Evolutionary conservation across 1,139 yeast genomes (phyloP), one percentile per base, ranked within the genome.

Genomic region (Citeromyces hawaiiensis): DNA sequence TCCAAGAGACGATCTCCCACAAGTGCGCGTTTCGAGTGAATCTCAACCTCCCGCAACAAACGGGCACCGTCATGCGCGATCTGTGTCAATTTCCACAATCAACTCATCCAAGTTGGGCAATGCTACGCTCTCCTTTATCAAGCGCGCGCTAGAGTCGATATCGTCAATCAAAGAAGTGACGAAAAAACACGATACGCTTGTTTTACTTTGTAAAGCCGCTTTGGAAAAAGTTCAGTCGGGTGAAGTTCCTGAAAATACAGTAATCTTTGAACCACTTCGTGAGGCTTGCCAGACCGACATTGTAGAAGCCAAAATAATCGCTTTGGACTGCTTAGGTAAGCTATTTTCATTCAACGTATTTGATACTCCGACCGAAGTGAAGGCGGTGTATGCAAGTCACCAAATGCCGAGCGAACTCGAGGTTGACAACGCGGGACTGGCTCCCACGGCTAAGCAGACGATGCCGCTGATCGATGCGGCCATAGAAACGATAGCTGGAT

Each of bases 401-500:
- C 15, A 13, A 3, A 30, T 30, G 34, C 34, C 34, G 8, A 49
- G 56, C 2, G 54, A 54, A 21, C 61, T 65, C 36, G 68, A 72
- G 11, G 65, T 73, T 0, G 46, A 39, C n/a, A 38, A 40, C 11
- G 37, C 45, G 10, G 40, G 40, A 7, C 15, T 15, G 27, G 30
- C 16, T 14, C 29, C 27, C n/a, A 14, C 17, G 13, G 39, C 40
- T n/a, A 46, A 70, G 13, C 74, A 74, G 16, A 67, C 68, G 39
- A 68, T 76, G 18, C 70, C 72, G 19, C 56, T 87, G 44, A 76
- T 94, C 30, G 94, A 87, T 52, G 83, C 83, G 15, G 87, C 95
- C 1, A 83, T 93, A 23, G 82, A 82, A 46, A 82, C 87, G 10
- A 85, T 88, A 25, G 75, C 94, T 33, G 77, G 82, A 16, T 83